A percentile compares a stretch with the other conserved stretches of the same genome.
Conservation (phyloP, 169 alveolate genomes). For the Plasmodium vivax region DNA sequence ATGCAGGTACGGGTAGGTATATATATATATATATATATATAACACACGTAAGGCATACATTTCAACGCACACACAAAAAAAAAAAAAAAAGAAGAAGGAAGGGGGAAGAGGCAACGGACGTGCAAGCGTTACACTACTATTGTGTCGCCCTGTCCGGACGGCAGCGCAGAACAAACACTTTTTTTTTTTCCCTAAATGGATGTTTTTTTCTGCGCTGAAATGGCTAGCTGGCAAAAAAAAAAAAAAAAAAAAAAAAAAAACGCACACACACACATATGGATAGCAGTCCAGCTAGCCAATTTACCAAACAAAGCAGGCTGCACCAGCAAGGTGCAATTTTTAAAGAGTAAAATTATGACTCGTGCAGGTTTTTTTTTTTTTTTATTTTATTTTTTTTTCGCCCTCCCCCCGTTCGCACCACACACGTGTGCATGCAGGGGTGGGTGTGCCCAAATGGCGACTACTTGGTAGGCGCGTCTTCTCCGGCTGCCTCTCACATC, state of each 20-base stretch:
- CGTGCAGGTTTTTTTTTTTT: not conserved
- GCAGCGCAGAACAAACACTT: not conserved
- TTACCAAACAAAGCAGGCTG: not conserved
- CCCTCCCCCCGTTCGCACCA: not conserved
- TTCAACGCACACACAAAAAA: not conserved
- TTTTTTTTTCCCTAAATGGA: conserved; percentile 5
- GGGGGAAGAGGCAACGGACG: not conserved
- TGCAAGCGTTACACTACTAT: not conserved
- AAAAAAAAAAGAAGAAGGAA: not conserved
- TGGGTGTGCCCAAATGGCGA: not conserved
- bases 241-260: conserved; percentile 2
- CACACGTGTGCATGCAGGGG: not conserved
- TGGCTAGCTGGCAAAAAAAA: not conserved
- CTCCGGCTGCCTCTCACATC: not conserved
- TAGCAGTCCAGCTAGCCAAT: not conserved
- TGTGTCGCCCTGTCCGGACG: not conserved
- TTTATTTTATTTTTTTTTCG: not conserved
- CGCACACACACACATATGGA: not conserved
- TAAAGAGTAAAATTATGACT: not conserved
- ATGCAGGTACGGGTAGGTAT: not conserved
- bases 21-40: not conserved
- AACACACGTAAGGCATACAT: not conserved
- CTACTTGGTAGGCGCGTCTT: not conserved
- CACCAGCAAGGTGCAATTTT: not conserved
- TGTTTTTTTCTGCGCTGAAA: not conserved